Base-by-base conservation (phyloP, 345 rosid genomes). In the Fremontodendron californicum region DNA sequence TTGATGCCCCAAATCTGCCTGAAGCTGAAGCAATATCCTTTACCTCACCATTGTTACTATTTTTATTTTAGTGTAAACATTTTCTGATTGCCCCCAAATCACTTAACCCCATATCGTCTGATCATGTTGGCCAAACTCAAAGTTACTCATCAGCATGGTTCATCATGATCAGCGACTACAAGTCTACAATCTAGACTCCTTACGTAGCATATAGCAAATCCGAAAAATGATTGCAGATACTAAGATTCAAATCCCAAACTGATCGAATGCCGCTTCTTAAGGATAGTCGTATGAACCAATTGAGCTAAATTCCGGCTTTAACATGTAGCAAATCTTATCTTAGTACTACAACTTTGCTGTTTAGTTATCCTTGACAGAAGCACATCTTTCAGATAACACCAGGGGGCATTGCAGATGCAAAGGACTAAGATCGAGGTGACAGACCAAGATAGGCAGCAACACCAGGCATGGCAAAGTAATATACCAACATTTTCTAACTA, bases 1-100 rank as follows among this genome's bases (percentile, higher is more conserved):
- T 88, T n/a, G 95, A 93, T 78, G 98, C 98, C 62, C 97, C 98
- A 39, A 93, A 93, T 42, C 33, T 67, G 4, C 52, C 71, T 1
- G 96, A 91, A 85, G 90, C 91, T 39, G 98, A 95, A 92, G 97
- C 97, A 71, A 95, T 93, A 95, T 95, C 99, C 98, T 71, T 63
- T 6, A n/a, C n/a, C n/a, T n/a, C n/a, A n/a, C n/a, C n/a, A 18
- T 49, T 52, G 25, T 52, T n/a, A n/a, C n/a, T n/a, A 16, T 5
- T 23, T 63, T 6, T 33, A 16, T 63, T 63, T 63, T 16, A 13
- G 5, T 35, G 4, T 18, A 63, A 12, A 63, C 18, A 2, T 35
- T 12, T 16, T 63, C 6, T 18, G 10, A 33, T 31, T 61, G 37
- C 39, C 66, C n/a, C 21, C 65, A 7, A 15, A 61, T 61, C 21